A percentile compares a stretch with the other conserved stretches of the same genome.
Evolutionary conservation across 2,329 filamentous ascomycete genomes (phyloP).

Genomic region (Colletotrichum salicis): DNA sequence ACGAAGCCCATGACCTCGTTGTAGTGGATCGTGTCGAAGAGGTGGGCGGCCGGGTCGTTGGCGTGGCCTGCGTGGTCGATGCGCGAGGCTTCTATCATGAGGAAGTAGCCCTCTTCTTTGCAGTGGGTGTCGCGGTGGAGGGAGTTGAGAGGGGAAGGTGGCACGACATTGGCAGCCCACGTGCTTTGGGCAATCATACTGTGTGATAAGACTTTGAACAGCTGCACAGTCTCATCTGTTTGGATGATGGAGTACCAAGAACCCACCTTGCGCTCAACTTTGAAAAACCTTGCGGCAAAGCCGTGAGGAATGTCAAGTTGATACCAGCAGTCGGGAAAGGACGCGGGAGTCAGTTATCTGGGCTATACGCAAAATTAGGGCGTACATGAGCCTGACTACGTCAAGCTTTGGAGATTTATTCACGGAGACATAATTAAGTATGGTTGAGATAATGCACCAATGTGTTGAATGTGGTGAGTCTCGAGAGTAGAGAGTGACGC

Average conservation of each 20-base stretch:
- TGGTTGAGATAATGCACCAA: neutral
- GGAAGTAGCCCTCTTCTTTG: slow-evolving; percentile 50
- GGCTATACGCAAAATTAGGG: neutral
- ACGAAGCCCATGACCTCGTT: slow-evolving; percentile 50
- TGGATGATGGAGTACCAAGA: neutral
- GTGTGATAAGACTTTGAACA: slow-evolving; percentile 9
- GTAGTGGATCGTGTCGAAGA: slow-evolving; percentile 54
- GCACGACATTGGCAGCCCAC: slow-evolving; percentile 20
- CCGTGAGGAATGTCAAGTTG: neutral
- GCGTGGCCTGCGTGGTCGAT: slow-evolving; percentile 56
- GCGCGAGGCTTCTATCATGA: slow-evolving; percentile 52
- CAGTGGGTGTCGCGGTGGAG: slow-evolving; percentile 46
- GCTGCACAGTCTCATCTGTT: neutral
- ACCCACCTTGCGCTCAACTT: neutral
- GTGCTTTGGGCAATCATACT: slow-evolving; percentile 7
- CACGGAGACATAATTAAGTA: too few relatives aligned
- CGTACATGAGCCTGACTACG: neutral
- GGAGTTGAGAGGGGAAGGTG: slow-evolving; percentile 42
- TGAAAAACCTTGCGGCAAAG: neutral
- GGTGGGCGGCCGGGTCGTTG: slow-evolving; percentile 65
- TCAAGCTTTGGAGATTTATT: neutral
- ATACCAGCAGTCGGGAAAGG: too few relatives aligned
- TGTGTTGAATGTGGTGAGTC: neutral
- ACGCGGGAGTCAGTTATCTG: neutral
- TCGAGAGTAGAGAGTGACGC: too few relatives aligned